A percentile compares a stretch with the other conserved stretches of the same genome.
These are phyloP conservation scores for Neospora caninum DNA, from an alignment of 169 alveolate species.

Conservation along the genomic window DNA sequence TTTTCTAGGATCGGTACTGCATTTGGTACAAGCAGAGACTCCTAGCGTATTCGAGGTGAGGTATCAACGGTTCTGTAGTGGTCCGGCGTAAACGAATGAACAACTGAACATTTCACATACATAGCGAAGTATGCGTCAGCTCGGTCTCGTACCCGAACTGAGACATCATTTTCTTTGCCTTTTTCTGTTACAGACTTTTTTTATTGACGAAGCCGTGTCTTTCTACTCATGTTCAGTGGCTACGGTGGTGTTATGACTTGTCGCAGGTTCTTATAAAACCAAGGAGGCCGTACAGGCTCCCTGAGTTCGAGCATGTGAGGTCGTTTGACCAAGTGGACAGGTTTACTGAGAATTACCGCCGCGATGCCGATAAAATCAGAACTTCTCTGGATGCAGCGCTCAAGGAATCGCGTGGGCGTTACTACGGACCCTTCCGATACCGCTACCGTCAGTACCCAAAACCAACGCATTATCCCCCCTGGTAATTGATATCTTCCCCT, in stretches of 20 bases:
- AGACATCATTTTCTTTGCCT: too few species aligned
- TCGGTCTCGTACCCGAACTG: too few species aligned
- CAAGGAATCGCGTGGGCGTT: not conserved
- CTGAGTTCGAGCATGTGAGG: not conserved
- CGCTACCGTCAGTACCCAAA: conserved; percentile 17
- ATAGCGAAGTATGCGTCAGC: too few species aligned
- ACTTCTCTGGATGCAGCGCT: not conserved
- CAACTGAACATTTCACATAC: too few species aligned
- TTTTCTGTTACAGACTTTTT: too few species aligned
- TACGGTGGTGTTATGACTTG: not conserved
- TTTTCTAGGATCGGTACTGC: too few species aligned
- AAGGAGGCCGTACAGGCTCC: not conserved
- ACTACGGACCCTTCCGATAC: conserved; percentile 16
- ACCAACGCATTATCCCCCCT: conserved; percentile 30
- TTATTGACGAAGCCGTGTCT: too few species aligned
- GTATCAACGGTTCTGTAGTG: too few species aligned
- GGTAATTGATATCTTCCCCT: not conserved
- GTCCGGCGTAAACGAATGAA: too few species aligned
- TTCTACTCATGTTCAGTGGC: too few species aligned
- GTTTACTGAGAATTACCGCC: not conserved
- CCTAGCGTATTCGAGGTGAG: too few species aligned
- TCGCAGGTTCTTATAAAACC: not conserved
- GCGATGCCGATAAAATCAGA: not conserved
- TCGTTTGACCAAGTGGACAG: not conserved
- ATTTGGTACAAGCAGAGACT: too few species aligned